phyloP scores from a whole-genome alignment of 208 protist genomes.

The Trypanosoma conorhini region DNA sequence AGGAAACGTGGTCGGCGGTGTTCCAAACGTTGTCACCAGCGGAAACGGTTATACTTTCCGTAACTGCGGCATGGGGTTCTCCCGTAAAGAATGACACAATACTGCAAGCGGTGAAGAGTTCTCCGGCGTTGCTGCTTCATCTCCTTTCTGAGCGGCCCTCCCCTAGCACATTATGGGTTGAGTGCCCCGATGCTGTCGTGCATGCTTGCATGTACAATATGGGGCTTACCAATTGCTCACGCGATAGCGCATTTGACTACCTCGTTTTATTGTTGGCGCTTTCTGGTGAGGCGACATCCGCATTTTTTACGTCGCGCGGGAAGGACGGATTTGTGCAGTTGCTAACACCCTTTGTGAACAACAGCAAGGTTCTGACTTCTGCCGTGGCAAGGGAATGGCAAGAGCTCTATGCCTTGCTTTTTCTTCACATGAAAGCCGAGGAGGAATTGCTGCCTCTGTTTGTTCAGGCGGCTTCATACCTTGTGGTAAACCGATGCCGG shows the following conservation, averaged over 20 bases:
- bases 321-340: slow-evolving; percentile 67
- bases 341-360: slow-evolving; percentile 73
- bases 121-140: slow-evolving; percentile 40
- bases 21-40: slow-evolving; percentile 30
- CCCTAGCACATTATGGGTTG: slow-evolving; percentile 41
- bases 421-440: slow-evolving; percentile 33
- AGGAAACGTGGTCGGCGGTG: slow-evolving; percentile 19
- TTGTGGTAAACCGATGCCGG: slow-evolving; percentile 68
- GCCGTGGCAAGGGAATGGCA: slow-evolving; percentile 46
- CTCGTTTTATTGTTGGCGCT: slow-evolving; percentile 52
- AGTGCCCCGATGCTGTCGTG: slow-evolving; percentile 43
- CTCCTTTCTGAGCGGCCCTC: slow-evolving; percentile 46
- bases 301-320: slow-evolving; percentile 36
- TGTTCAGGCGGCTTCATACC: slow-evolving; percentile 39
- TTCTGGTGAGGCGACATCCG: slow-evolving; percentile 32
- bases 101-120: slow-evolving; percentile 46
- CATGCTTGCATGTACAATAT: slow-evolving; percentile 72
- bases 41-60: slow-evolving; percentile 45
- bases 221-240: slow-evolving; percentile 56
- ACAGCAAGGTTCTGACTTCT: slow-evolving; percentile 56
- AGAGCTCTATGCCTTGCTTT: slow-evolving; percentile 45
- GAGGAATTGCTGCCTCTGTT: slow-evolving; percentile 37
- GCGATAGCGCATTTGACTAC: slow-evolving; percentile 46
- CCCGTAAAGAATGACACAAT: slow-evolving; percentile 56
- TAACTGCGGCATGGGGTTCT: slow-evolving; percentile 28